Evolutionary conservation across 192 early-diverging fungal genomes (phyloP).

Genomic region (Dispira simplex): DNA sequence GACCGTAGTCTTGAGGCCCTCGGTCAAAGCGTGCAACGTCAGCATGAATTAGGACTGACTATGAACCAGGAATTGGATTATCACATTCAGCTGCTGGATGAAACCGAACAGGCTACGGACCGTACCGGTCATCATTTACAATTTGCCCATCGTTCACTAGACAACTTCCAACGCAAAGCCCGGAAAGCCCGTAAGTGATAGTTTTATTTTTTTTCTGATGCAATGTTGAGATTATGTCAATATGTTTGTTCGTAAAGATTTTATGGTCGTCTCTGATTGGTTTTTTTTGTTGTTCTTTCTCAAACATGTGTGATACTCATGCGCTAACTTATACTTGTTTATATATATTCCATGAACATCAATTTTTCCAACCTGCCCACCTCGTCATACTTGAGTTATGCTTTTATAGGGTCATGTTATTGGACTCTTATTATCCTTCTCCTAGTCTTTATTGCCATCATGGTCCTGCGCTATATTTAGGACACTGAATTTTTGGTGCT

Average conservation of each 20-base stretch:
- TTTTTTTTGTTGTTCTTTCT: too few species aligned
- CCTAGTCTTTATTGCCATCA: background rate
- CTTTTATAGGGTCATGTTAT: slow-evolving; percentile 2
- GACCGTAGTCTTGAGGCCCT: slow-evolving; percentile 59
- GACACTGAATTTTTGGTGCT: too few species aligned
- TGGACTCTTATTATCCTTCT: slow-evolving; percentile 2
- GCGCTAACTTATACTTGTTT: too few species aligned
- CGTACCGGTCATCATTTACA: slow-evolving; percentile 19
- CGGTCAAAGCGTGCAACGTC: slow-evolving; percentile 38
- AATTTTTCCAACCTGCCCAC: too few species aligned
- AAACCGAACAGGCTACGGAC: slow-evolving; percentile 52
- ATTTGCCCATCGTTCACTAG: background rate
- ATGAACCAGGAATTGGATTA: slow-evolving; percentile 60
- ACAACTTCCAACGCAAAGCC: background rate
- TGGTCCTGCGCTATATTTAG: background rate
- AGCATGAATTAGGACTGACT: slow-evolving; percentile 49
- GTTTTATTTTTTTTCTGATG: background rate
- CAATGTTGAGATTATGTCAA: too few species aligned
- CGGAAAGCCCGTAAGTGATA: background rate
- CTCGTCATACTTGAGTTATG: background rate
- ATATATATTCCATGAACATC: too few species aligned
- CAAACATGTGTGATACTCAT: too few species aligned
- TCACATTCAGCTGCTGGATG: slow-evolving; percentile 52
- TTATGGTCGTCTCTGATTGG: too few species aligned
- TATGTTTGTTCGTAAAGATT: too few species aligned